Conservation (phyloP, 306 rosid genomes). For the Ammopiptanthus mongolicus region DNA sequence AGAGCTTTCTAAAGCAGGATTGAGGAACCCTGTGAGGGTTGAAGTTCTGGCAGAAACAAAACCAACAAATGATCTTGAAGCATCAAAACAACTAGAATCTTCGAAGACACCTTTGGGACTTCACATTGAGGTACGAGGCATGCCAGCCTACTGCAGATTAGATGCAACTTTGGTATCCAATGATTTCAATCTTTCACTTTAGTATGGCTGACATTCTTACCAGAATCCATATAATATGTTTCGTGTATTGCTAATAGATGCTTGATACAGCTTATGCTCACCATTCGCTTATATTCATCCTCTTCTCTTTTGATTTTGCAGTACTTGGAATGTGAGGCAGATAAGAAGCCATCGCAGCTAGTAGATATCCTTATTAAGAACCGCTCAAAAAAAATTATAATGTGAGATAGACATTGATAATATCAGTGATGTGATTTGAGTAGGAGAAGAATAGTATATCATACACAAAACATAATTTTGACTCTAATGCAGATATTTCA, state of each 20-base stretch:
- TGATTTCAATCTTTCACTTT: not conserved
- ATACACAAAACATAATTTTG: slow-evolving; percentile 6
- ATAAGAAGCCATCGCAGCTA: slow-evolving; percentile 83
- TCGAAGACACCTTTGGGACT: slow-evolving; percentile 85
- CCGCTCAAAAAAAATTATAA: slow-evolving; percentile 55
- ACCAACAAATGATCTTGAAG: slow-evolving; percentile 8
- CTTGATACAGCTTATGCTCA: not conserved
- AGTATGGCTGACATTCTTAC: not conserved
- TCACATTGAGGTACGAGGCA: slow-evolving; percentile 52
- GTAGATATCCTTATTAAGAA: slow-evolving; percentile 72
- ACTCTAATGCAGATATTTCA: slow-evolving; percentile 65
- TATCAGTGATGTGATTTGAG: slow-evolving; percentile 3
- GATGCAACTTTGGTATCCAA: not conserved
- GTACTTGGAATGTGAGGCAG: slow-evolving; percentile 87
- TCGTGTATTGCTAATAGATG: slow-evolving; percentile 17
- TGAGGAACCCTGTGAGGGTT: slow-evolving; percentile 88
- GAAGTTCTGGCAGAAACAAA: slow-evolving; percentile 77
- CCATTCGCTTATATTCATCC: not conserved
- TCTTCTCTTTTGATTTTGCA: slow-evolving; percentile 37
- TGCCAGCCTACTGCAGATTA: not conserved
- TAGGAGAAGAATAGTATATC: not conserved
- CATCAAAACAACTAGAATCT: slow-evolving; percentile 39
- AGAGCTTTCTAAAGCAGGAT: slow-evolving; percentile 87
- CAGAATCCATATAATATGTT: not conserved
- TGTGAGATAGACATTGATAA: slow-evolving; percentile 45